phyloP scores from a whole-genome alignment of 176 grass and related monocot genomes.

The Areca catechu region DNA sequence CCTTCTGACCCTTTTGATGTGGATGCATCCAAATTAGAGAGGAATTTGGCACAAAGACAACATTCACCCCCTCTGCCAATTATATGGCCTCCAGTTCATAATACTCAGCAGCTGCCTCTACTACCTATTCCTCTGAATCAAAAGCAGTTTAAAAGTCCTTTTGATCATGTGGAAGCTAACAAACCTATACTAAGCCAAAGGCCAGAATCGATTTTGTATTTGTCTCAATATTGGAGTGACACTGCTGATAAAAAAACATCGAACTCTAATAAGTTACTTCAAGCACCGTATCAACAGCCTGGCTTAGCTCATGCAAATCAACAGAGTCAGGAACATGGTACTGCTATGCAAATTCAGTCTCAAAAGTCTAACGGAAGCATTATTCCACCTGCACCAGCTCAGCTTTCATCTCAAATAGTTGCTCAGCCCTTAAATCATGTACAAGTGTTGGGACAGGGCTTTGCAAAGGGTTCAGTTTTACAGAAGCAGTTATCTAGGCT shows the following conservation, averaged over 20 bases:
- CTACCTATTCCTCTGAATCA: conserved; percentile 28
- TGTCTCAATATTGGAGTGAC: conserved; percentile 42
- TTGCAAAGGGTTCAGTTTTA: conserved; percentile 27
- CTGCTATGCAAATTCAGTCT: conserved; percentile 37
- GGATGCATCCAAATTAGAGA: conserved; percentile 32
- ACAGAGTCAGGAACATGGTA: conserved; percentile 31
- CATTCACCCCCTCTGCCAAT: conserved; percentile 25
- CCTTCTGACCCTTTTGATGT: conserved; percentile 30
- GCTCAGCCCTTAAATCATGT: conserved; percentile 24
- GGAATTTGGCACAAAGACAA: conserved; percentile 19
- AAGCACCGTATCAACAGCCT: conserved; percentile 28
- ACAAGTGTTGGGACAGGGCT: conserved; percentile 30
- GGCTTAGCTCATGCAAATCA: conserved; percentile 36
- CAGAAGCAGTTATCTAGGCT: conserved; percentile 30
- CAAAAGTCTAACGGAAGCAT: conserved; percentile 28
- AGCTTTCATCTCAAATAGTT: conserved; percentile 8
- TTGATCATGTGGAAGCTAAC: conserved; percentile 39
- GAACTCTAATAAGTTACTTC: conserved; percentile 23
- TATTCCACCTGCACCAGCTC: conserved; percentile 13
- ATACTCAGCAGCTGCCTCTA: conserved; percentile 33
- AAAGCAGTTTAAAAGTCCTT: conserved; percentile 38
- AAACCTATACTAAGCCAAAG: conserved; percentile 35
- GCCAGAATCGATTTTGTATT: conserved; percentile 46
- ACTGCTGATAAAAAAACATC: conserved; percentile 27
- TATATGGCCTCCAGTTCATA: conserved; percentile 34